Evolutionary conservation across 2,329 filamentous ascomycete genomes (phyloP).

Genomic region (Rhinocladiella mackenziei): DNA sequence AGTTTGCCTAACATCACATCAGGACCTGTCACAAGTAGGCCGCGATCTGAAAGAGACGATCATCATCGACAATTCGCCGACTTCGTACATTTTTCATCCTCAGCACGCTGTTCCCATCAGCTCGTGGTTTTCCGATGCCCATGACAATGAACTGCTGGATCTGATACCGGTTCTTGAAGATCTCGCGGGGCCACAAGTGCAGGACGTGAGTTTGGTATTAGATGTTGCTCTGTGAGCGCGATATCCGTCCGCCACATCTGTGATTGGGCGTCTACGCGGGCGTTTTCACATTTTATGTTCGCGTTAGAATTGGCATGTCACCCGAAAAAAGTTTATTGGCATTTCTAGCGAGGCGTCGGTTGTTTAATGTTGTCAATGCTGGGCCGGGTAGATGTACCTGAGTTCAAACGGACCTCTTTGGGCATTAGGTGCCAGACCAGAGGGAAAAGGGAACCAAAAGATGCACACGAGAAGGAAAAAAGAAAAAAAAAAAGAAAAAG

Average conservation of each 20-base stretch:
- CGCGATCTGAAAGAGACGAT: conserved; percentile 95
- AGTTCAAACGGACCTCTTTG: conserved; percentile 10
- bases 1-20: conserved; percentile 16
- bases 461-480: conserved; percentile 4
- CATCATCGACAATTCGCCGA: conserved; percentile 99
- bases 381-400: conserved; percentile 9
- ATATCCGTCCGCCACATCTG: background rate
- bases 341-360: conserved; percentile 23
- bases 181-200: conserved; percentile 79
- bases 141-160: conserved; percentile 97
- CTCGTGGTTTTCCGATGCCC: conserved; percentile 99
- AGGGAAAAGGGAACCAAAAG: conserved; percentile 11
- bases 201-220: conserved; percentile 94
- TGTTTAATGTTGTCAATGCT: conserved; percentile 14
- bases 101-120: conserved; percentile 98
- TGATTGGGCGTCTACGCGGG: conserved; percentile 3
- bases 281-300: conserved; percentile 16
- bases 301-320: conserved; percentile 23
- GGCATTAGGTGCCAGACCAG: conserved; percentile 18
- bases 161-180: conserved; percentile 98
- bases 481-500: conserved; percentile 10
- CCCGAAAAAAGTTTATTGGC: conserved; percentile 21
- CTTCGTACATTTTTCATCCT: conserved; percentile 98
- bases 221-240: conserved; percentile 67
- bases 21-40: conserved; percentile 92